Conservation (phyloP, 2,329 filamentous ascomycete genomes). For the Akanthomyces dipterigenus region DNA sequence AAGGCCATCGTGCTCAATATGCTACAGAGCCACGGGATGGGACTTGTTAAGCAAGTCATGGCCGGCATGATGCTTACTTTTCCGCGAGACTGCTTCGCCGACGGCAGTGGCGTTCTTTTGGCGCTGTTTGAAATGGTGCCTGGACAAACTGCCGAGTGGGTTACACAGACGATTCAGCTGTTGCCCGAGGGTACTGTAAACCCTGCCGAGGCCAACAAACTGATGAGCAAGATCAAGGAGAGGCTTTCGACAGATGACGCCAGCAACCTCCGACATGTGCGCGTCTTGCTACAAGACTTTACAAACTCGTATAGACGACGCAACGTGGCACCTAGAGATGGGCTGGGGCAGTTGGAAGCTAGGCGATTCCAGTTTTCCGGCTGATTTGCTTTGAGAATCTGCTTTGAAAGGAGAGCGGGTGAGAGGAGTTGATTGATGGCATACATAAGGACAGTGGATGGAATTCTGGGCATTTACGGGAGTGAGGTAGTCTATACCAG, state of each 20-base stretch:
- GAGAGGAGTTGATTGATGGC: constrained; percentile 11
- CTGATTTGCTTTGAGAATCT: constrained; percentile 18
- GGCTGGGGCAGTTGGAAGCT: constrained; percentile 79
- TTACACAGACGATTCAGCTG: constrained; percentile 75
- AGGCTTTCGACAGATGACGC: constrained; percentile 61
- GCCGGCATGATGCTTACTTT: constrained; percentile 99
- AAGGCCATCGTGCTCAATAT: constrained; percentile 67
- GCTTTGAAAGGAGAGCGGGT: constrained; percentile 2
- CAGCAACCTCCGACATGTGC: constrained; percentile 64
- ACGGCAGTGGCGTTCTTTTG: constrained; percentile 87
- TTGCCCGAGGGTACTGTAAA: constrained; percentile 78
- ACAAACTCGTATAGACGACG: constrained; percentile 89
- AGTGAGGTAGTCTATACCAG: constrained; percentile 11
- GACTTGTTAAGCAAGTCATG: constrained; percentile 79
- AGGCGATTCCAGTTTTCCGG: constrained; percentile 74
- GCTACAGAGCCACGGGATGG: constrained; percentile 62
- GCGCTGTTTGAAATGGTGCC: constrained; percentile 84
- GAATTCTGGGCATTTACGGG: constrained; percentile 15
- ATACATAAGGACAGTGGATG: constrained; percentile 9
- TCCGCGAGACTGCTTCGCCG: constrained; percentile 88
- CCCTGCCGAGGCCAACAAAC: constrained; percentile 68
- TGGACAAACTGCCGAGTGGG: constrained; percentile 71
- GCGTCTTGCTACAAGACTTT: constrained; percentile 87
- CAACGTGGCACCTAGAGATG: constrained; percentile 92
- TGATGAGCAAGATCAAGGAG: constrained; percentile 75